Evolutionary conservation across 73 alveolate genomes (phyloP), one percentile per base, ranked within the genome.

Genomic region (Paramecium tetraurelia): DNA sequence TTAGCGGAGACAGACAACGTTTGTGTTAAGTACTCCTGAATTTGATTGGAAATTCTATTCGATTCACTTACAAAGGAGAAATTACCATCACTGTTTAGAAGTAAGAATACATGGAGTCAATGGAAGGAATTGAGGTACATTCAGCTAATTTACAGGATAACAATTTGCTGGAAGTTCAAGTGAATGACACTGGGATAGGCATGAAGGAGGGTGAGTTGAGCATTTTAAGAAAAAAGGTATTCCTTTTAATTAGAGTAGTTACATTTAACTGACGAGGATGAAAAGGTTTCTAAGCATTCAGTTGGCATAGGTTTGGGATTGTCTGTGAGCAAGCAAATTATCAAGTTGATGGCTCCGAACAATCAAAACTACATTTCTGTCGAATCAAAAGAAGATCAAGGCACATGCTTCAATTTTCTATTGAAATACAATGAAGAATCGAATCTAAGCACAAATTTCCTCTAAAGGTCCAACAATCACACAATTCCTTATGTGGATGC

Each of bases 131-230:
- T 0, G 87, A 38, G 35, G 87, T 38, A 41, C 21, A 63, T 12
- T 63, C 84, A 11, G 21, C 10, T 27, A 31, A 22, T 63, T n/a
- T 75, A 20, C 7, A 75, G 20, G 87, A 75, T 14, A 75, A 14
- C 14, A 75, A 35, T 38, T 35, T 38, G 14, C 38, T 75, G 16
- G 58, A 75, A 75, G 87, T 75, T 9, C 16, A 38, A 18, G 87
- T 75, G 2, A 38, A 75, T 38, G 87, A 75, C 11, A 75, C 87
- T n/a, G 87, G 87, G 2, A 75, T 75, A 8, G 87, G 87, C 2
- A 75, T 75, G 87, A 41, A 20, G 4, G 87, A 38, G 9, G 69
- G 16, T 21, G 57, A 29, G 21, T 38, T 75, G 12, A 35, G 87
- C 21, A 41, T 38, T 11, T 38, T 75, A 35, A 21, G 59, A 75